Evolutionary conservation across 371 early-diverging fungal species (phyloP), one percentile per base, ranked within the genome.

Genomic region (Catenaria anguillulae): DNA sequence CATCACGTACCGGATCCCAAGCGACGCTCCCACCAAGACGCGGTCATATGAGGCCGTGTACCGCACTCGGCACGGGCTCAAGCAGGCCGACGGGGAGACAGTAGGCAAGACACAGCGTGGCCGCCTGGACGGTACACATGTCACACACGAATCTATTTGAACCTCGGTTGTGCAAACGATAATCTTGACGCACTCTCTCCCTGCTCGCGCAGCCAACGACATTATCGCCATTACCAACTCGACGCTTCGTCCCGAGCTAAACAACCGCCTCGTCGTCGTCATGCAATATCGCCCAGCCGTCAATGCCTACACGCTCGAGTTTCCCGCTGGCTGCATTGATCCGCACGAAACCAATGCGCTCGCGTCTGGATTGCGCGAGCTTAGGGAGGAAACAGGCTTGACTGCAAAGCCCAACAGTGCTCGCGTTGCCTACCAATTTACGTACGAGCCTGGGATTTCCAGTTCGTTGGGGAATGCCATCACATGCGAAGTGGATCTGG

Each of bases 271-370:
- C 50, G 62, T 82, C 34, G 65, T 81, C 10, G 81, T 81, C 0
- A 62, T 81, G 26, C 84, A 84, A 62, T 84, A 78, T 62, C 79
- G 84, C 42, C 84, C 84, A 4, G 75, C 83, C 2, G 61, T 82
- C 21, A 73, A 73, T 6, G 61, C 68, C 24, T 80, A 79, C 60
- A 70, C 75, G 29, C 61, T 84, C 43, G 84, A 84, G 61, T 80
- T 82, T 64, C 83, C 84, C 1, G 81, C 82, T 29, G 84, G 84
- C 67, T 68, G 60, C 56, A 70, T 84, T 34, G 84, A 84, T 64
- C 40, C 65, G 10, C 64, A 63, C 36, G 82, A 84, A 61, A 52
- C 66, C 2, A 70, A 24, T 15, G 35, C 77, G 6, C 60, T 69
- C 0, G 48, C 62, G 24, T 75, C 83, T 10, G 83, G 82, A 4